Evolutionary conservation across 163 green algal species (phyloP).

Genomic region (Chlorella variabilis): DNA sequence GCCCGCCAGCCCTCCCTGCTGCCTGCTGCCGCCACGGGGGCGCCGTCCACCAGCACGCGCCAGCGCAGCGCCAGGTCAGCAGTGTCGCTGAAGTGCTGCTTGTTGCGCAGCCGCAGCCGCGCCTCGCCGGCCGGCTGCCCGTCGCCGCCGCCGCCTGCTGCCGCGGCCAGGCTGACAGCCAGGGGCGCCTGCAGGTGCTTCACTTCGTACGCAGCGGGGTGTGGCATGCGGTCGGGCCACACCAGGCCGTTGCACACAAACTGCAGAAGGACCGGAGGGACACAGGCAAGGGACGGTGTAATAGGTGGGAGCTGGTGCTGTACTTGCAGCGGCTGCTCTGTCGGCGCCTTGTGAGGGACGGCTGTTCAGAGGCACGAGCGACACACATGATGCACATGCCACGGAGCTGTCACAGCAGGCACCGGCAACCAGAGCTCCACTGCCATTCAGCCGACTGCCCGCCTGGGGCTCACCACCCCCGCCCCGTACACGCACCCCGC

Average conservation of each 20-base stretch:
- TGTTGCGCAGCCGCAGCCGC: constrained; percentile 50
- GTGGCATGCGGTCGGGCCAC: constrained; percentile 85
- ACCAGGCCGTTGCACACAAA: constrained; percentile 97
- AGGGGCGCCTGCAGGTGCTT: constrained; percentile 77
- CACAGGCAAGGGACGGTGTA: not conserved
- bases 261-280: constrained; percentile 61
- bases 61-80: constrained; percentile 65
- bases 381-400: too few relatives aligned
- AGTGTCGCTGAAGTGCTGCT: constrained; percentile 64
- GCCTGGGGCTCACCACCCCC: too few relatives aligned
- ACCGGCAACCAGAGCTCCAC: too few relatives aligned
- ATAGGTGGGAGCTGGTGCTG: too few relatives aligned
- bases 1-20: constrained; percentile 31
- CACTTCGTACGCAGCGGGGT: constrained; percentile 83
- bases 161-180: constrained; percentile 57
- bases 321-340: too few relatives aligned
- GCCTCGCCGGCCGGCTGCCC: not conserved
- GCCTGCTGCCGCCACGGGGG: constrained; percentile 36
- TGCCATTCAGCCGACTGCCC: too few relatives aligned
- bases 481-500: too few relatives aligned
- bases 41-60: constrained; percentile 67
- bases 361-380: too few relatives aligned
- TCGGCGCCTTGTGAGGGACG: too few relatives aligned
- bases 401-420: too few relatives aligned
- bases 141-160: not conserved